phyloP scores from a whole-genome alignment of 495 filamentous ascomycete species.

The Daldinia bambusicola region DNA sequence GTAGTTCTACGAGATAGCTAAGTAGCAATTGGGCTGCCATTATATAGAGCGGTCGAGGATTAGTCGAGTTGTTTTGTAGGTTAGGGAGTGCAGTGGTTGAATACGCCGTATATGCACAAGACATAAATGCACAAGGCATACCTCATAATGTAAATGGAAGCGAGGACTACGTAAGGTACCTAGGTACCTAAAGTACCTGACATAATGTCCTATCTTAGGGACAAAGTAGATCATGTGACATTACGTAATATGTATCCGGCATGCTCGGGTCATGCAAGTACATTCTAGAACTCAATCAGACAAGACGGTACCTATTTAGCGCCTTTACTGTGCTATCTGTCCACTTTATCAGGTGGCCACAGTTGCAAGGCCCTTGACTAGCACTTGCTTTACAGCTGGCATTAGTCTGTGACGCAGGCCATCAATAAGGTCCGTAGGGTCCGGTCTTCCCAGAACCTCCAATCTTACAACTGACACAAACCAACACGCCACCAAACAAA shows the following conservation, averaged over 20 bases:
- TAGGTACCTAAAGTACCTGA: no score
- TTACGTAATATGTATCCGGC: constrained; percentile 25
- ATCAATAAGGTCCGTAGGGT: constrained; percentile 29
- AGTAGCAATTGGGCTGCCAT: neutral
- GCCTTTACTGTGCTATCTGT: neutral
- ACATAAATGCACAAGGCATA: no score
- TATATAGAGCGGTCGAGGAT: neutral
- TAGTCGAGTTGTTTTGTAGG: neutral
- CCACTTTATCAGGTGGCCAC: neutral
- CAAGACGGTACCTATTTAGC: neutral
- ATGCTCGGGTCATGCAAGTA: constrained; percentile 19
- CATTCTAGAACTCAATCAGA: constrained; percentile 20
- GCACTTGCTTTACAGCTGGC: constrained; percentile 11
- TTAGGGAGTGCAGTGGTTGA: neutral
- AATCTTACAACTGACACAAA: constrained; percentile 8
- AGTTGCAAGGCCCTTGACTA: constrained; percentile 1
- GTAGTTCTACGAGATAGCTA: neutral
- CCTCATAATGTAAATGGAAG: no score
- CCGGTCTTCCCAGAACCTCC: constrained; percentile 9
- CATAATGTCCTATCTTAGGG: no score
- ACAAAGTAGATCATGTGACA: constrained; percentile 24
- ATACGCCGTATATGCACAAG: neutral
- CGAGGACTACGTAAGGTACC: no score
- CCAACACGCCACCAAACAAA: constrained; percentile 34
- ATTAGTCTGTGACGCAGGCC: constrained; percentile 20